Evolutionary conservation across 345 rosid genomes (phyloP), one percentile per base, ranked within the genome.

Genomic region (Bruguiera sexangula): DNA sequence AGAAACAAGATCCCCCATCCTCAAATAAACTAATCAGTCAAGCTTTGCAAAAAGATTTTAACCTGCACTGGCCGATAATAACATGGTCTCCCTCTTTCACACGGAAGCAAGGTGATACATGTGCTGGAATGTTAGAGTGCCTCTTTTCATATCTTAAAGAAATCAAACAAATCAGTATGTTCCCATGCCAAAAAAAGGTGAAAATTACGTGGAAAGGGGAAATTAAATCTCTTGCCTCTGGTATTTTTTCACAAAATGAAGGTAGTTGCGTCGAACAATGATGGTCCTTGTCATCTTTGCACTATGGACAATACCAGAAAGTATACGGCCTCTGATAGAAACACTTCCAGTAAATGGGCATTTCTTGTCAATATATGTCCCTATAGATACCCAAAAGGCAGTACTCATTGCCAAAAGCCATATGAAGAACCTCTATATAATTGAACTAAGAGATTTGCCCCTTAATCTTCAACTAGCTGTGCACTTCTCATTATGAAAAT

Each of bases 231-330:
- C 21, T 67, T 43, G 26, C 97, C 97, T 87, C 67, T 92, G 97
- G 73, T 92, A 92, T 79, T 92, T 92, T 80, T 88, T 92, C 20
- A 92, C 88, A 68, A 67, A 92, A 74, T 92, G 98, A 34, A 89
- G 96, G 60, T 92, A 92, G 60, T 92, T 88, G 60, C 98, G 78
- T 6, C 98, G 80, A 26, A 92, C 96, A 66, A 90, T 84, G 76
- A 92, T 92, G 69, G 96, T 92, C 78, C 96, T 84, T 76, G 73
- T 76, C 98, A 92, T 92, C 86, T 90, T 92, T 19, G 98, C 98
- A 70, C 90, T 83, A 77, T 92, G 96, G 69, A 94, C 90, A 70
- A 92, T 88, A 67, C 95, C 98, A 51, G 96, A 89, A 63, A 92
- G 82, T 58, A 92, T 90, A 61, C 98, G 90, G 11, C 98, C 96